Evolutionary conservation across 352 stramenopile genomes (phyloP), one percentile per base, ranked within the genome.

Genomic region (Blastocystis sp.): DNA sequence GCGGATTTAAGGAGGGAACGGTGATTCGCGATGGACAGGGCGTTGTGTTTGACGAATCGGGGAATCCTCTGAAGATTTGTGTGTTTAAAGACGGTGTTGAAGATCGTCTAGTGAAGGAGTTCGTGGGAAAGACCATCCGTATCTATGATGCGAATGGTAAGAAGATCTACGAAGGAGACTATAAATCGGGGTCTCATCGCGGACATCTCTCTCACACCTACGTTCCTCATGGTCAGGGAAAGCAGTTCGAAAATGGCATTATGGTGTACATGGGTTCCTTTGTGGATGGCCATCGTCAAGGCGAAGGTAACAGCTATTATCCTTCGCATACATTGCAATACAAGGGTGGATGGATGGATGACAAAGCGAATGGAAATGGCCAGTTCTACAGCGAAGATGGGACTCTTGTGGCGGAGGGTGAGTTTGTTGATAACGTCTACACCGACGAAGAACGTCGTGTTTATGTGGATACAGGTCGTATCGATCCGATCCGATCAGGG

Each of bases 231-330:
- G 70, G 70, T 20, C 54, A 80, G 54, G 70, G 70, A 20, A 20
- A 37, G 9, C 50, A 64, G 18, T 80, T 62, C 34, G 26, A 23
- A 26, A 43, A 80, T n/a, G 70, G 70, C 54, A 29, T 63, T n/a
- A 26, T 80, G 47, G 70, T 80, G 70, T 80, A 80, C 34, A 80
- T 34, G 20, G 70, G 70, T n/a, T 13, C 23, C 23, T 80, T 80
- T 37, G 50, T 64, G 70, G 64, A 80, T 18, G 70, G 70, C 9
- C 73, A 64, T 50, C 73, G 73, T 3, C 47, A 66, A 5, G 73
- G 73, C 26, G 15, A 26, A 2, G 73, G 73, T 0, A 55, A 23
- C 15, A 84, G 73, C 55, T 84, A 47, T 43, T 41, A 66, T 45
- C 37, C 41, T 26, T 69, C 50, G n/a, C 73, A 61, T 23, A 84